Evolutionary conservation across 169 alveolate genomes (phyloP).

Genomic region (Toxoplasma gondii): DNA sequence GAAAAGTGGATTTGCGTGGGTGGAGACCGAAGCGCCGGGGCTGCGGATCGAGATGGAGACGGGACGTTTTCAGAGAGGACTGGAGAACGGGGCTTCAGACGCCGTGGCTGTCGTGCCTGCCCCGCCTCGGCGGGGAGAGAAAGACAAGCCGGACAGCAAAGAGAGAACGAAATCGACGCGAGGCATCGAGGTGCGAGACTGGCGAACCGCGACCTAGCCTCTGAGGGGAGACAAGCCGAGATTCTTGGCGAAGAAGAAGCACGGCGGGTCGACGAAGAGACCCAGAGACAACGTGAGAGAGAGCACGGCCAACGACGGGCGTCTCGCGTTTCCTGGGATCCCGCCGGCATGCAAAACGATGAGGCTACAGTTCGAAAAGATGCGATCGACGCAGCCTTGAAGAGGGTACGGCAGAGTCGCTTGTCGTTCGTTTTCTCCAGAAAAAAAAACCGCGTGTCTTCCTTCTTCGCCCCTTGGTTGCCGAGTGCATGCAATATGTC

Average conservation of each 20-base stretch:
- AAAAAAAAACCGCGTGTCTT: background rate
- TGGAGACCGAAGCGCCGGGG: background rate
- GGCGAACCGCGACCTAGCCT: background rate
- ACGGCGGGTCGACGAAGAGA: background rate
- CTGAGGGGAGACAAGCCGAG: background rate
- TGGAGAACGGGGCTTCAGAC: too few relatives aligned
- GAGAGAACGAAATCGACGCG: background rate
- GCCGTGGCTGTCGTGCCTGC: background rate
- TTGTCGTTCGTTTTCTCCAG: background rate
- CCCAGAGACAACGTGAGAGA: background rate
- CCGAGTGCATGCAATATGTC: background rate
- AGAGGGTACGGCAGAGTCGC: background rate
- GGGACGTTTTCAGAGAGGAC: too few relatives aligned
- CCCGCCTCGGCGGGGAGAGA: background rate
- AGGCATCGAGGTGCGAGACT: background rate
- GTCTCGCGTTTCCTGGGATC: background rate
- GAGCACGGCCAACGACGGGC: background rate
- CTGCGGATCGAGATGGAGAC: too few relatives aligned
- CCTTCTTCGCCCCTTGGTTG: background rate
- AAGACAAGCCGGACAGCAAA: background rate
- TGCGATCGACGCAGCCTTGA: background rate
- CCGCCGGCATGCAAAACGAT: background rate
- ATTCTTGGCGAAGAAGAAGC: background rate
- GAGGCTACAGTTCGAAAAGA: background rate
- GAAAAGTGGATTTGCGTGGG: background rate